A percentile compares a stretch with the other conserved stretches of the same genome.
Conservation (phyloP, 108 stramenopile species). For the Fragilaria radians region DNA sequence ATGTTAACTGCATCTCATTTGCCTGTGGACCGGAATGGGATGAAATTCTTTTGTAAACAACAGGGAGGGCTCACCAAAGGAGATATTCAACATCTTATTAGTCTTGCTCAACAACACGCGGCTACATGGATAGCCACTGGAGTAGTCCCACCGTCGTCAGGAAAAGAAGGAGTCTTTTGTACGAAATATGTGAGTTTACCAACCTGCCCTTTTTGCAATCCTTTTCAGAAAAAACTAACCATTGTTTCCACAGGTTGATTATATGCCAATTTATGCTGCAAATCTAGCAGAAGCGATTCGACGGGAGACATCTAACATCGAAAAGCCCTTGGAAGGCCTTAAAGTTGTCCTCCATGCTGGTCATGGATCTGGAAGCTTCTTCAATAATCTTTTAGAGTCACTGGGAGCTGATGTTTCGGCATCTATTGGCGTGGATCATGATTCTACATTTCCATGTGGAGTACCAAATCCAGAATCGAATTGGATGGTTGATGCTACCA, state of each 20-base stretch:
- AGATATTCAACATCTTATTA: slow-evolving; percentile 32
- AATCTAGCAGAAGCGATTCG: slow-evolving; percentile 38
- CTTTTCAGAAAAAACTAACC: neutral
- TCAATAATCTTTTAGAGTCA: slow-evolving; percentile 44
- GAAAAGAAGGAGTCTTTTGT: slow-evolving; percentile 47
- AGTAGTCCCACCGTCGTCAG: slow-evolving; percentile 62
- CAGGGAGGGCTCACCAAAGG: slow-evolving; percentile 30
- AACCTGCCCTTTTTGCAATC: neutral
- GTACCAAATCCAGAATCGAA: slow-evolving; percentile 81
- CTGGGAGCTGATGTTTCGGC: slow-evolving; percentile 65
- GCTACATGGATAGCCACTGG: slow-evolving; percentile 44
- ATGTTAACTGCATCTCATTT: slow-evolving; percentile 82
- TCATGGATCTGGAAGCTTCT: slow-evolving; percentile 73
- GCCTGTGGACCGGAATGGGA: slow-evolving; percentile 72
- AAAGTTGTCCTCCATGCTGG: slow-evolving; percentile 75
- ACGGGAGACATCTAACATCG: slow-evolving; percentile 12
- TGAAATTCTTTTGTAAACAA: slow-evolving; percentile 63
- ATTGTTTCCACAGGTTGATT: slow-evolving; percentile 44
- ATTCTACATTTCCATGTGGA: slow-evolving; percentile 59
- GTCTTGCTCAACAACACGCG: slow-evolving; percentile 28
- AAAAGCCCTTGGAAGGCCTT: slow-evolving; percentile 42
- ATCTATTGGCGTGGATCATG: slow-evolving; percentile 42
- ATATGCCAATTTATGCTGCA: slow-evolving; percentile 52
- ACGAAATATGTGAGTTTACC: slow-evolving; percentile 18
- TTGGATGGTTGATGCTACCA: slow-evolving; percentile 59